phyloP scores from a whole-genome alignment of 139 green algal genomes.

The Tetradesmus obliquus region DNA sequence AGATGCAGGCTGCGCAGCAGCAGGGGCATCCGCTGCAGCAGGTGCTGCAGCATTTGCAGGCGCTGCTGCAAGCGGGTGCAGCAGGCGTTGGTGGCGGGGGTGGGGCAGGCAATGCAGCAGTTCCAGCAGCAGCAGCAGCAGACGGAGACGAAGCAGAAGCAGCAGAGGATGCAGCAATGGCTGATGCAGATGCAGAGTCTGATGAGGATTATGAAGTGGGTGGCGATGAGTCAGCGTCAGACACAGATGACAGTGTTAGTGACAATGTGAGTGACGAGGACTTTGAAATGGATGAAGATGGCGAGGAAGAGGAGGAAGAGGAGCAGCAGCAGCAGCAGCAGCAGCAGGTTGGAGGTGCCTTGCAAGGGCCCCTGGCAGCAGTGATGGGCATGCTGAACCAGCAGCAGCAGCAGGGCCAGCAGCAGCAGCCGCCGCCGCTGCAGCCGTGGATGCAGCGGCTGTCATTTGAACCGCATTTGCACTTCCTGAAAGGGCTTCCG shows the following conservation, averaged over 20 bases:
- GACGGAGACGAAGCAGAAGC: neutral
- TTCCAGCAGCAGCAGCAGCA: neutral
- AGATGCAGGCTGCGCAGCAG: neutral
- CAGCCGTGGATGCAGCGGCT: neutral
- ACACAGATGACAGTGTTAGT: neutral
- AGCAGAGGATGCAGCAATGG: neutral
- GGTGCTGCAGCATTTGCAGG: neutral
- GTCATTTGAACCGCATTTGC: constrained; percentile 12
- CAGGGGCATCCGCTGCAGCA: neutral
- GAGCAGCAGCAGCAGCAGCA: neutral
- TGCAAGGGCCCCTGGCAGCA: neutral
- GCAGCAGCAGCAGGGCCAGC: constrained; percentile 1
- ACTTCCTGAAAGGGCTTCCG: neutral
- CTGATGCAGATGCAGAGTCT: neutral
- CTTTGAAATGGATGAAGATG: neutral
- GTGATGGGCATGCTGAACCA: neutral
- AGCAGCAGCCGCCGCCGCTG: neutral
- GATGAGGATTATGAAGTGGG: neutral
- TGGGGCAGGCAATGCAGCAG: neutral
- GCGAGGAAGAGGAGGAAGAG: neutral
- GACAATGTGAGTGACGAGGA: neutral
- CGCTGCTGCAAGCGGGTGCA: neutral
- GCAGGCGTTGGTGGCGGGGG: neutral
- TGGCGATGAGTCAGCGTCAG: neutral
- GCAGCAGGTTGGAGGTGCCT: neutral